phyloP scores from a whole-genome alignment of 192 early-diverging fungal genomes.

The Umbelopsis isabellina region DNA sequence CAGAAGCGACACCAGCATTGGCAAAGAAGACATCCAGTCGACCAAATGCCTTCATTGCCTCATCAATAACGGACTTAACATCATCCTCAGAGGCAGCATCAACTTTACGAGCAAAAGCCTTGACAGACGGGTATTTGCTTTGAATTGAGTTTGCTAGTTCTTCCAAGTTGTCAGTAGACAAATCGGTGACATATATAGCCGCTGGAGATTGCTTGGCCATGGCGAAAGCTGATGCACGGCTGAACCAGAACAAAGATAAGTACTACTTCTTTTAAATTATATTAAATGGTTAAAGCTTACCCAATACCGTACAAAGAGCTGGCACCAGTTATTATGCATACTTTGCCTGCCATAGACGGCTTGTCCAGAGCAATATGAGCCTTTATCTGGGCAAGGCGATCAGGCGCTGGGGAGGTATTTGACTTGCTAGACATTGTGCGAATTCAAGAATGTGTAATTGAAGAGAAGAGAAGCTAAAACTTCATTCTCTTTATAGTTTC shows the following conservation, averaged over 20 bases:
- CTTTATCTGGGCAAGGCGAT: slow-evolving; percentile 34
- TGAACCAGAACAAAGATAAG: background rate
- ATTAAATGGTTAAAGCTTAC: slow-evolving; percentile 19
- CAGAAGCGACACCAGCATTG: slow-evolving; percentile 49
- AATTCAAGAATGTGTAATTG: background rate
- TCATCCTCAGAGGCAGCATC: slow-evolving; percentile 47
- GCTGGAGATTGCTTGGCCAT: slow-evolving; percentile 38
- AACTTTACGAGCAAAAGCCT: slow-evolving; percentile 41
- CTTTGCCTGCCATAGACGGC: slow-evolving; percentile 40
- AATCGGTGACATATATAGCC: slow-evolving; percentile 51
- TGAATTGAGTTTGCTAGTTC: slow-evolving; percentile 45
- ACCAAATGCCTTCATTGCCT: slow-evolving; percentile 46
- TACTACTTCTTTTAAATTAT: background rate
- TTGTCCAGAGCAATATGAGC: slow-evolving; percentile 30
- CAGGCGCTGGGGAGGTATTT: background rate
- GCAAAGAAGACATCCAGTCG: slow-evolving; percentile 60
- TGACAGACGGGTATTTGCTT: slow-evolving; percentile 32
- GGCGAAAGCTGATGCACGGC: slow-evolving; percentile 39
- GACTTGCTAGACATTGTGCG: slow-evolving; percentile 26
- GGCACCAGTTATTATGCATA: slow-evolving; percentile 59
- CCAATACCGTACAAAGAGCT: slow-evolving; percentile 52
- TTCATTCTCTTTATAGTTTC: slow-evolving; percentile 7
- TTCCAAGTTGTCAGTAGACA: slow-evolving; percentile 37
- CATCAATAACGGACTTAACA: slow-evolving; percentile 41
- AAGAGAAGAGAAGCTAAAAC: slow-evolving; percentile 7